Evolutionary conservation across 2,329 filamentous ascomycete genomes (phyloP).

Genomic region (Allantophomopsis cytisporea): DNA sequence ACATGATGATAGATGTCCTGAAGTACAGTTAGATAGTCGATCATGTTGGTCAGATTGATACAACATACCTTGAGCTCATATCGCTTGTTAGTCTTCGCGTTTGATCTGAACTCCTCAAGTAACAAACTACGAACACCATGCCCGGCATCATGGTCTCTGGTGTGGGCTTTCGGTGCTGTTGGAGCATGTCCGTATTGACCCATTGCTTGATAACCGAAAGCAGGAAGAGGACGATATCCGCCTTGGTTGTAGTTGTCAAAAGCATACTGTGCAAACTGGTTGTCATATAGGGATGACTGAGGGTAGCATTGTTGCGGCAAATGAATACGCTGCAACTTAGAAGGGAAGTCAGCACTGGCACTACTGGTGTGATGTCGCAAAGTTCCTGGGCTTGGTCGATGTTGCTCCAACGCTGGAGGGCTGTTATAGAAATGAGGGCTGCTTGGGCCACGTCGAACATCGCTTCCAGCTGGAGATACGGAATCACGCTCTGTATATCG

Average conservation of each 20-base stretch:
- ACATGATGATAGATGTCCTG: constrained; percentile 75
- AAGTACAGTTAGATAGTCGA: constrained; percentile 4
- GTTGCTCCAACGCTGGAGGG: too few relatives aligned
- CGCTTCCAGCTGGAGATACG: constrained; percentile 16
- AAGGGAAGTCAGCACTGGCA: too few relatives aligned
- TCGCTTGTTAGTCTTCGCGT: constrained; percentile 55
- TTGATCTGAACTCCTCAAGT: constrained; percentile 68
- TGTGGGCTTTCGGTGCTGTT: constrained; percentile 14
- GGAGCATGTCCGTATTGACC: constrained; percentile 11
- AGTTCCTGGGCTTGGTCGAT: constrained; percentile 12
- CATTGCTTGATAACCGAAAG: constrained; percentile 19
- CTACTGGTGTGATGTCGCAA: constrained; percentile 4
- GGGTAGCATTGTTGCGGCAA: constrained; percentile 16
- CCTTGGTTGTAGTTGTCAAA: constrained; percentile 24
- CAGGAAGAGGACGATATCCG: constrained; percentile 20
- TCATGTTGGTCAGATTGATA: neutral
- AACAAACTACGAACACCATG: constrained; percentile 54
- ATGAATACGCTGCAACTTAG: constrained; percentile 3
- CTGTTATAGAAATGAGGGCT: constrained; percentile 16
- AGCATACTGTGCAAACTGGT: constrained; percentile 18
- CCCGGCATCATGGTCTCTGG: constrained; percentile 19
- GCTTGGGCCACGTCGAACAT: constrained; percentile 16
- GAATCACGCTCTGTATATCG: constrained; percentile 14
- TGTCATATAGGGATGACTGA: constrained; percentile 20
- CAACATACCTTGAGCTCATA: constrained; percentile 60